A percentile compares a stretch with the other conserved stretches of the same genome.
phyloP scores from a whole-genome alignment of 495 filamentous ascomycete genomes.

The Cenococcum geophilum region DNA sequence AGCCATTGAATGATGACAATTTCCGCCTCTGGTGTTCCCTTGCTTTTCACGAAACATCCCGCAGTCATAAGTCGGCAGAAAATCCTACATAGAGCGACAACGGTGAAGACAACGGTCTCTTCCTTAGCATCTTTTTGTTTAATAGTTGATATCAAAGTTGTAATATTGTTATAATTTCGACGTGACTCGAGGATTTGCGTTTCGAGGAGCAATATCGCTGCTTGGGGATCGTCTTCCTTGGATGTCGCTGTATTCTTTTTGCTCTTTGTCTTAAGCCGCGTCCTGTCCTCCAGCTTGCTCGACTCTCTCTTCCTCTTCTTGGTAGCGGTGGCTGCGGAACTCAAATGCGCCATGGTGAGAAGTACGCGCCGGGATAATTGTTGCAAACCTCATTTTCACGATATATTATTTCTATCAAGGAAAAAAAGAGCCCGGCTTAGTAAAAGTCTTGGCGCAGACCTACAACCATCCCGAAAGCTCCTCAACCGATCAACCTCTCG shows the following conservation, averaged over 20 bases:
- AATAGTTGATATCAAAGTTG: constrained; percentile 58
- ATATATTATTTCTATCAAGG: neutral
- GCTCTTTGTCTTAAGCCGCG: constrained; percentile 15
- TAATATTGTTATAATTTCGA: constrained; percentile 90
- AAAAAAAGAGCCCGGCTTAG: constrained; percentile 15
- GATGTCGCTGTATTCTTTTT: neutral
- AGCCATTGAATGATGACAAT: constrained; percentile 72
- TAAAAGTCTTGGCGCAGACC: constrained; percentile 2
- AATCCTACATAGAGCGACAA: constrained; percentile 80
- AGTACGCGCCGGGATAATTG: neutral
- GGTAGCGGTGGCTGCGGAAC: neutral
- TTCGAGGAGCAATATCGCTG: constrained; percentile 61
- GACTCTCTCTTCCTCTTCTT: constrained; percentile 34
- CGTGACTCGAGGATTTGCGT: constrained; percentile 72
- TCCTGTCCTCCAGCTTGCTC: constrained; percentile 4
- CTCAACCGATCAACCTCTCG: constrained; percentile 23
- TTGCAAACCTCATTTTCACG: neutral
- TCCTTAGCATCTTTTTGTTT: constrained; percentile 42
- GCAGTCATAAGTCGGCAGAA: constrained; percentile 74
- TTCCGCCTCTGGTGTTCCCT: constrained; percentile 63
- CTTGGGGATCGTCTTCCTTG: constrained; percentile 44
- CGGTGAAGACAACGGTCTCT: constrained; percentile 50
- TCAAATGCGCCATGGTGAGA: constrained; percentile 16
- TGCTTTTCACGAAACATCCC: constrained; percentile 61
- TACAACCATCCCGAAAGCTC: constrained; percentile 18